phyloP scores from a whole-genome alignment of 1,284 basidiomycete species.

The Schizophyllum amplum region DNA sequence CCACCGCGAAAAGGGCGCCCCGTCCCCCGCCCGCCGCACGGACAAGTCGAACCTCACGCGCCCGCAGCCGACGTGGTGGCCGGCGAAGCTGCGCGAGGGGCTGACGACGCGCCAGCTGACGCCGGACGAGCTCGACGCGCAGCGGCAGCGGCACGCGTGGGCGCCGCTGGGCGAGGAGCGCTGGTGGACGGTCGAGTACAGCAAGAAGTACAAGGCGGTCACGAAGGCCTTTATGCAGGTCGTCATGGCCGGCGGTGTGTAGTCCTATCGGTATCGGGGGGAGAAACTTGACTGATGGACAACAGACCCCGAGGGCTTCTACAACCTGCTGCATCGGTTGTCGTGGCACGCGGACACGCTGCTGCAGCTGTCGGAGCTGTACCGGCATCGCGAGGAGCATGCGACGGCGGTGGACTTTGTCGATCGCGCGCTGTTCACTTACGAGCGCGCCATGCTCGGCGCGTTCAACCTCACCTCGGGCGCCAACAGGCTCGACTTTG shows the following conservation, averaged over 20 bases:
- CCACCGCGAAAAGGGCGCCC: slow-evolving; percentile 28
- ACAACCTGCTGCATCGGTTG: slow-evolving; percentile 44
- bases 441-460: slow-evolving; percentile 81
- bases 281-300: neutral
- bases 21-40: slow-evolving; percentile 16
- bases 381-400: slow-evolving; percentile 81
- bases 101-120: slow-evolving; percentile 55
- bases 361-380: slow-evolving; percentile 80
- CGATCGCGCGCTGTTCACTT: slow-evolving; percentile 82
- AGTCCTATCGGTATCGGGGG: neutral
- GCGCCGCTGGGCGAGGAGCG: slow-evolving; percentile 43
- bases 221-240: slow-evolving; percentile 76
- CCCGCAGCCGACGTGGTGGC: slow-evolving; percentile 56
- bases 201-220: slow-evolving; percentile 71
- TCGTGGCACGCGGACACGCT: slow-evolving; percentile 90
- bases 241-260: slow-evolving; percentile 72
- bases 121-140: slow-evolving; percentile 43
- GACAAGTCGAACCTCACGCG: slow-evolving; percentile 57
- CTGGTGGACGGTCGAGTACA: slow-evolving; percentile 86
- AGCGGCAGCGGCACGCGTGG: slow-evolving; percentile 35
- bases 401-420: slow-evolving; percentile 79
- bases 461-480: slow-evolving; percentile 79
- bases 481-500: slow-evolving; percentile 78
- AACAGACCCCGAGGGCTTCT: slow-evolving; percentile 63
- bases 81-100: slow-evolving; percentile 58